Evolutionary conservation across 495 filamentous ascomycete species (phyloP), one percentile per base, ranked within the genome.

Genomic region (Penicillium maclennaniae): DNA sequence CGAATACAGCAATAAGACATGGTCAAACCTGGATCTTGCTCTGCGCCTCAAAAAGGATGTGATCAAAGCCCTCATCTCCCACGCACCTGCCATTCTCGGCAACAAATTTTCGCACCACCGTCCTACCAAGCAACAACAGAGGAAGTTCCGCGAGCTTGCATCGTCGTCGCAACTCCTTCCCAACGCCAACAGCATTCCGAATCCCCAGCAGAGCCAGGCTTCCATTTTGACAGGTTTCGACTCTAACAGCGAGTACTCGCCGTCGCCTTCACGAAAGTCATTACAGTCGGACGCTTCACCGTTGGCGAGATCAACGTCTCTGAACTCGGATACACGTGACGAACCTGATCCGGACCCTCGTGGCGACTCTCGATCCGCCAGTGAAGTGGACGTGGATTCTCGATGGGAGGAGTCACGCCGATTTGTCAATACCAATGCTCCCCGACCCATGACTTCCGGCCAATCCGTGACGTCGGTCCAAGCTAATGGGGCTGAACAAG

Each of bases 1-100:
- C 37, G 93, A 99, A 66, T 97, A 96, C 67, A 81, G 89, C 45
- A 97, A 99, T 75, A 97, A 97, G 73, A 97, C 91, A 9, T 99
- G 93, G 93, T 97, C 92, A 16, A 97, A 97, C 67, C 83, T 97
- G 7, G 93, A 99, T 56, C 82, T 99, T 10, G 91, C 92, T 1
- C 74, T 97, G 45, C 86, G 87, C 17, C 75, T 99, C 42, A 97
- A 99, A 78, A 90, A 87, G 58, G 91, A 95, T 49, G 88, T 97
- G 57, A 93, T 95, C 68, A 86, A 87, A 61, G 95, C 95, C 1
- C 79, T 98, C 19, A 92, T 98, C 61, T 92, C 89, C 26, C 93
- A 98, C 68, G 89, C 92, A 3, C 92, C 92, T 20, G 92, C 95
- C 45, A 97, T 98, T 61, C 87, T 98, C 52, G 89, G 93, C 45